Base-by-base conservation (phyloP, 148 eudicot species). In the Suaeda aralocaspica region DNA sequence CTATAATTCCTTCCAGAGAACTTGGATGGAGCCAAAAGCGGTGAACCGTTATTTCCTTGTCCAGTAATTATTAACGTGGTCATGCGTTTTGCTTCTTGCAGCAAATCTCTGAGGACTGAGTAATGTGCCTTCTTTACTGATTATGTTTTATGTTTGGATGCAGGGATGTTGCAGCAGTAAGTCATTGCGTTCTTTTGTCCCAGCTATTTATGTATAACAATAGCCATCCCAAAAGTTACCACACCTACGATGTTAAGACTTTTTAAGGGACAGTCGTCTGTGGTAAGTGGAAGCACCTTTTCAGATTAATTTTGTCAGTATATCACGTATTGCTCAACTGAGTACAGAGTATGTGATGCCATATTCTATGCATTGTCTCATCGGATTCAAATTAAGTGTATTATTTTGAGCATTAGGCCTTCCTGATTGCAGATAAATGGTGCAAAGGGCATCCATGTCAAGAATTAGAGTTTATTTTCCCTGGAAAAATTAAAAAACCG, bases 151-250 rank as follows among this genome's bases (percentile, higher is more conserved):
- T 67, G 26, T 39, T 48, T 58, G 73, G 52, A 59, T 77, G 67
- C 84, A 93, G 98, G 98, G 98, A 16, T 90, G 96, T 90, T 72
- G 49, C 96, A 60, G 92, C 98, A 58, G 98, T 93, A 22, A 81
- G 81, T 75, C 86, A 88, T 28, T 90, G 96, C 87, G 96, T 19
- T 82, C 91, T 50, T 93, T 90, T 80, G 92, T 87, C 74, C 98
- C 98, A 25, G 96, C 96, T 11, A 75, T 93, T 59, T 90, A 90
- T 82, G 96, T 69, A 66, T 84, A 10, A 88, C 96, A 31, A 86
- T 91, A 71, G 89, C 92, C 67, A 85, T 93, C 67, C 96, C 98
- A 85, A 82, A 82, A 67, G 70, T 70, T 88, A 14, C 84, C 96
- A 15, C 82, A 76, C 95, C 98, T 28, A 88, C 98, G 61, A 85